These are phyloP conservation scores for Nigrospora osmanthi DNA, from an alignment of 2,329 filamentous ascomycete genomes.

Conservation along the genomic window DNA sequence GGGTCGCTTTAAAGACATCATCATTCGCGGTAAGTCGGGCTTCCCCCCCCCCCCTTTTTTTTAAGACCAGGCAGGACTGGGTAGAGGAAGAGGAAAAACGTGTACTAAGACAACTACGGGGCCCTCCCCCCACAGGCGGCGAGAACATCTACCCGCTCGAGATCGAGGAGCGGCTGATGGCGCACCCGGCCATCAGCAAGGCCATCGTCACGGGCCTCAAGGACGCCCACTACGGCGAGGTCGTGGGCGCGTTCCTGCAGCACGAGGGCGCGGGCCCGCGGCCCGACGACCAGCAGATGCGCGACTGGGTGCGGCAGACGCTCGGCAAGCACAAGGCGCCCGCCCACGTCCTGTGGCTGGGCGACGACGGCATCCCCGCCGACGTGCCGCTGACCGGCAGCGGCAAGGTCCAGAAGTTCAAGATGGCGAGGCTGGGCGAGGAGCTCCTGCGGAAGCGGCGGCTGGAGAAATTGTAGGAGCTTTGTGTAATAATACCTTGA, in stretches of 20 bases:
- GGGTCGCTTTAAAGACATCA: constrained; percentile 72
- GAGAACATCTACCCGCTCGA: constrained; percentile 70
- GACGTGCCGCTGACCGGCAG: constrained; percentile 61
- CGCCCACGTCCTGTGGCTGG: constrained; percentile 69
- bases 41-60: no score
- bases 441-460: constrained; percentile 42
- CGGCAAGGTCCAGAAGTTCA: constrained; percentile 63
- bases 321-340: constrained; percentile 64
- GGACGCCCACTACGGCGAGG: constrained; percentile 65
- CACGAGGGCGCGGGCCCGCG: constrained; percentile 12
- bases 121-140: constrained; percentile 50
- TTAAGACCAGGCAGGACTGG: no score
- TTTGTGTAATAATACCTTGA: no score
- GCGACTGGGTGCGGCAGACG: constrained; percentile 52
- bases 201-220: constrained; percentile 65
- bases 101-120: constrained; percentile 9
- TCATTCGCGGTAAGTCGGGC: constrained; percentile 52
- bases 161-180: constrained; percentile 64
- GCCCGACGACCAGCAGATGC: constrained; percentile 46
- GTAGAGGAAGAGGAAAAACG: no score
- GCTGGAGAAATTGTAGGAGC: constrained; percentile 34
- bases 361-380: constrained; percentile 46
- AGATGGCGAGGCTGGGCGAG: constrained; percentile 49
- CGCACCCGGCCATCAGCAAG: constrained; percentile 52
- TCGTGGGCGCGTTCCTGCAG: constrained; percentile 58